Percentiles rank a stretch among this genome's conserved stretches.
Conservation (phyloP, 2,329 filamentous ascomycete genomes). For the Aspergillus sp. region DNA sequence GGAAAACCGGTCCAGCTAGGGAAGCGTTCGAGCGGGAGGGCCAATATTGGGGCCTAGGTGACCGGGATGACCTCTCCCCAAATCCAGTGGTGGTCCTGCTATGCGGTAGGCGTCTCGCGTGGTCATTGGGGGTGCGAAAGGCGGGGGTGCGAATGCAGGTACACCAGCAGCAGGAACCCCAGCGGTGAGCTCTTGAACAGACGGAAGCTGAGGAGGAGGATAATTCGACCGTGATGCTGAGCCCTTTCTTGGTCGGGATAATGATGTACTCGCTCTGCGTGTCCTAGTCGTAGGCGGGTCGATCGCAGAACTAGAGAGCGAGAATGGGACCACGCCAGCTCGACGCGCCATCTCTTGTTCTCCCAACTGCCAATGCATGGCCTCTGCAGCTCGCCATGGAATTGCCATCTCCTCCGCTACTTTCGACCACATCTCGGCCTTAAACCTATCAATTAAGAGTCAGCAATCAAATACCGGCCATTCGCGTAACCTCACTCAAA, state of each 20-base stretch:
- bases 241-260: slow-evolving; percentile 41
- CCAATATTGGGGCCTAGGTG: slow-evolving; percentile 33
- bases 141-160: slow-evolving; percentile 44
- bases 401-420: slow-evolving; percentile 93
- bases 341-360: slow-evolving; percentile 91
- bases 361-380: slow-evolving; percentile 97
- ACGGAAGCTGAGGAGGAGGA: slow-evolving; percentile 40
- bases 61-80: slow-evolving; percentile 30
- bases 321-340: slow-evolving; percentile 85
- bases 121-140: slow-evolving; percentile 30
- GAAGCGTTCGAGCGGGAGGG: slow-evolving; percentile 38
- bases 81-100: slow-evolving; percentile 29
- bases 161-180: slow-evolving; percentile 48
- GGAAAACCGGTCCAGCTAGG: slow-evolving; percentile 24
- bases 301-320: slow-evolving; percentile 59
- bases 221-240: slow-evolving; percentile 38
- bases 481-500: slow-evolving; percentile 10
- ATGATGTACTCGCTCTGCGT: slow-evolving; percentile 39
- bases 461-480: slow-evolving; percentile 3
- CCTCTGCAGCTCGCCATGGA: slow-evolving; percentile 92
- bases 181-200: slow-evolving; percentile 48
- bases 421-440: slow-evolving; percentile 96
- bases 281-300: slow-evolving; percentile 45
- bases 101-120: slow-evolving; percentile 38
- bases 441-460: slow-evolving; percentile 65